These are phyloP conservation scores for Ogataea methylovora DNA, from an alignment of 805 yeast species.

Conservation along the genomic window DNA sequence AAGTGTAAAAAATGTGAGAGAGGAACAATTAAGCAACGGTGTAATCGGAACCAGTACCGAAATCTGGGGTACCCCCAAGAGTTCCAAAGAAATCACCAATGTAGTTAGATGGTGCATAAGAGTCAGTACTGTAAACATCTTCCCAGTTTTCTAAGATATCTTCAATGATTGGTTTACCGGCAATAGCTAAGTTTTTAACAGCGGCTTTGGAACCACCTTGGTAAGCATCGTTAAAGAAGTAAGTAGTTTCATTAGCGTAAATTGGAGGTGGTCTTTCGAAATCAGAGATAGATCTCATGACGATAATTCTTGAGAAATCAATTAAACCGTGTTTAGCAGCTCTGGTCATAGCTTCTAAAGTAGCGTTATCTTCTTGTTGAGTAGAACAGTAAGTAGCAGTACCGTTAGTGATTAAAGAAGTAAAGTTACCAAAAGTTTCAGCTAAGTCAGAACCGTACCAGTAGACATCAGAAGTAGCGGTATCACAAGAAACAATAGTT, in stretches of 20 bases:
- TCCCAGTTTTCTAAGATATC: constrained; percentile 48
- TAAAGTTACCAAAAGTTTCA: constrained; percentile 40
- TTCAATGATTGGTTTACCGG: constrained; percentile 45
- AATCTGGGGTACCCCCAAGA: constrained; percentile 36
- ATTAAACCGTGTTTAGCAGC: constrained; percentile 46
- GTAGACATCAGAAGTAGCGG: constrained; percentile 53
- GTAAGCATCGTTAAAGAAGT: constrained; percentile 39
- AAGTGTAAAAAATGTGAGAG: no score
- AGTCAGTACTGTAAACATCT: constrained; percentile 20
- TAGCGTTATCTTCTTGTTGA: constrained; percentile 64
- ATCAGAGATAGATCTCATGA: constrained; percentile 57
- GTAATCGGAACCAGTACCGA: constrained; percentile 21
- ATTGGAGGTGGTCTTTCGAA: constrained; percentile 46
- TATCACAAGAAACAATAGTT: constrained; percentile 45
- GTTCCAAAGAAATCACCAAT: constrained; percentile 56
- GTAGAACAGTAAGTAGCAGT: constrained; percentile 52
- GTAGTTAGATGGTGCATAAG: constrained; percentile 41
- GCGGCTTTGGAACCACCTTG: constrained; percentile 48
- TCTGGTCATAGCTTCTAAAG: constrained; percentile 52
- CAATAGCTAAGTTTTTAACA: constrained; percentile 41
- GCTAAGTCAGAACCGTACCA: constrained; percentile 47
- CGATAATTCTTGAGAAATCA: constrained; percentile 49
- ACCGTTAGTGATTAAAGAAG: constrained; percentile 47
- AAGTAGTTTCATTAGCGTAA: constrained; percentile 34
- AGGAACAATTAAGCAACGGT: no score